Conservation (phyloP, 1,284 basidiomycete genomes). For the Mycena citricolor region DNA sequence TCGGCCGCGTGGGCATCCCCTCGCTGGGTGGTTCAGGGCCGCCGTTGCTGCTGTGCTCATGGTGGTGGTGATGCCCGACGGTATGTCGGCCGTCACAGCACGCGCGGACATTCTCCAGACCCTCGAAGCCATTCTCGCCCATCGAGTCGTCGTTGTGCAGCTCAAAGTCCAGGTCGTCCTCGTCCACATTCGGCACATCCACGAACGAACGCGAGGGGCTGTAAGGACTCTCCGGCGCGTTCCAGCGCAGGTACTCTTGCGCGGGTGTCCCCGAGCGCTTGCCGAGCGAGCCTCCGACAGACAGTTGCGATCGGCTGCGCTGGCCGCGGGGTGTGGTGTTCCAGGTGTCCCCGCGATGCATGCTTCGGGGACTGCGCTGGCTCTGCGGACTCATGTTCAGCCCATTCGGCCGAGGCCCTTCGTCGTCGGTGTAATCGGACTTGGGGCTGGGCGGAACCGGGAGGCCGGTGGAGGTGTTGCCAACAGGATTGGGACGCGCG, state of each 20-base stretch:
- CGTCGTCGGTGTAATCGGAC: conserved; percentile 57
- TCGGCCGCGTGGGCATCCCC: conserved; percentile 51
- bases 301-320: conserved; percentile 74
- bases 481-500: conserved; percentile 58
- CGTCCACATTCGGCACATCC: conserved; percentile 51
- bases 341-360: conserved; percentile 57
- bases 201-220: conserved; percentile 71
- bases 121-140: conserved; percentile 86
- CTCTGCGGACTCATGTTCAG: conserved; percentile 56
- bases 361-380: conserved; percentile 63
- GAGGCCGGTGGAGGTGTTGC: conserved; percentile 42
- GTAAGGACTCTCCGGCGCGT: conserved; percentile 62
- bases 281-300: conserved; percentile 67
- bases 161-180: conserved; percentile 81
- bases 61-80: conserved; percentile 66
- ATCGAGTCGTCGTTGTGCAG: conserved; percentile 71
- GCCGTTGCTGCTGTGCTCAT: conserved; percentile 42
- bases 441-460: conserved; percentile 54
- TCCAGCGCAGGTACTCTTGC: conserved; percentile 81
- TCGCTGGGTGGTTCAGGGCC: conserved; percentile 15
- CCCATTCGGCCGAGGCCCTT: conserved; percentile 39
- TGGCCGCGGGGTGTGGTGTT: conserved; percentile 74
- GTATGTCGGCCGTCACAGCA: conserved; percentile 94
- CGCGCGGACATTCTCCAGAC: conserved; percentile 90
- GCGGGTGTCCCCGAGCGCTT: conserved; percentile 89